These are phyloP conservation scores for Avena insularis DNA, from an alignment of 176 grass and related monocot genomes.

Conservation along the genomic window DNA sequence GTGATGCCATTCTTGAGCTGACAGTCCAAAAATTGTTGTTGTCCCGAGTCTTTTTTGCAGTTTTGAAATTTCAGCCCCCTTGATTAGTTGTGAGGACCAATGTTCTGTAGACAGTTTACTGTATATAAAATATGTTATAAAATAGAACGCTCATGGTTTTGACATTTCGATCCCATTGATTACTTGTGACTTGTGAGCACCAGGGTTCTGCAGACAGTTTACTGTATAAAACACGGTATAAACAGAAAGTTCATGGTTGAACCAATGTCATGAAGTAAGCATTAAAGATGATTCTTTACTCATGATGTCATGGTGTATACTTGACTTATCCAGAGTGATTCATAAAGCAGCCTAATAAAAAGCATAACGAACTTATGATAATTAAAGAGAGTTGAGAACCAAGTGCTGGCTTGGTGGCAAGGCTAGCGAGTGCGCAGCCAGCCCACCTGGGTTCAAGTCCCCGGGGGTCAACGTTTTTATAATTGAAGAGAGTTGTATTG, in stretches of 20 bases:
- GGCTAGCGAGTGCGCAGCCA: no score
- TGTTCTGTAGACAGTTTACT: not conserved
- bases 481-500: not conserved
- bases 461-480: no score
- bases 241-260: not conserved
- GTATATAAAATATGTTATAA: slow-evolving; percentile 15
- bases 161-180: not conserved
- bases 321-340: not conserved
- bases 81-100: not conserved
- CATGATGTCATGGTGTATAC: not conserved
- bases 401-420: no score
- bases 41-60: not conserved
- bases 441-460: no score
- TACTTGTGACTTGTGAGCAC: not conserved
- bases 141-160: slow-evolving; percentile 6
- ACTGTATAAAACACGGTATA: not conserved
- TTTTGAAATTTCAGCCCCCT: not conserved
- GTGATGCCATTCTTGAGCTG: not conserved
- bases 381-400: not conserved
- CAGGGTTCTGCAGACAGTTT: not conserved
- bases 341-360: slow-evolving; percentile 8
- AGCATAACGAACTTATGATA: not conserved
- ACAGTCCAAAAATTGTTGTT: not conserved
- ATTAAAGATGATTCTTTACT: slow-evolving; percentile 6
- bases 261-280: not conserved